Evolutionary conservation across 805 yeast species (phyloP), one percentile per base, ranked within the genome.

Genomic region (Saccharomyces kudriavzevii): DNA sequence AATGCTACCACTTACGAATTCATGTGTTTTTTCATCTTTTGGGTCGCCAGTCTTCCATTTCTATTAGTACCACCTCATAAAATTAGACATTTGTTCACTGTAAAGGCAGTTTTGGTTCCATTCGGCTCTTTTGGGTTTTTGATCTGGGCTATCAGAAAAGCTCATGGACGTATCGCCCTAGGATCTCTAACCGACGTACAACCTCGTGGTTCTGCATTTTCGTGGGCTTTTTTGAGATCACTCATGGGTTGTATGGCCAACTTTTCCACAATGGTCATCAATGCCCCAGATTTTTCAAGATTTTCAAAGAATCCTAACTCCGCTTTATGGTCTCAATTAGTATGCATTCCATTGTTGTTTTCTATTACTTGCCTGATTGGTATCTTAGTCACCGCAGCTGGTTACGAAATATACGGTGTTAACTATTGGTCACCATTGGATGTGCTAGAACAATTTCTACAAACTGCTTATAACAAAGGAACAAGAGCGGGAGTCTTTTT

Each of bases 201-300:
- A 17, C 54, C 54, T 11, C 54, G 48, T 43, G 54, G 54, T 11
- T 48, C 51, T 24, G 46, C 29, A 17, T 52, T 52, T 45, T 52
- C 54, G 3, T 52, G 54, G 59, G 45, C 51, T 1, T 86, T 87
- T 66, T 77, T 87, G 47, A 76, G 78, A 61, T 79, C 88, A 20
- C 73, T 84, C 29, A 85, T 89, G 89, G 83, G 82, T 68, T 77
- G 89, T 46, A 73, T 88, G 56, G 85, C 91, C 27, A 87, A 87
- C 72, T 88, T 87, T 62, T 89, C 92, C 2, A 84, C 94, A 11
- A 75, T 88, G 62, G 84, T 87, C 61, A 79, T 84, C 52, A 88
- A 88, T 71, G 87, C 91, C 9, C 92, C 95, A 0, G 96, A 88
- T 74, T 87, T 87, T 66, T 75, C 91, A 22, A 79, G 96, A 65